Conservation (phyloP, 139 green algal species). For the Coelastrella sp. region DNA sequence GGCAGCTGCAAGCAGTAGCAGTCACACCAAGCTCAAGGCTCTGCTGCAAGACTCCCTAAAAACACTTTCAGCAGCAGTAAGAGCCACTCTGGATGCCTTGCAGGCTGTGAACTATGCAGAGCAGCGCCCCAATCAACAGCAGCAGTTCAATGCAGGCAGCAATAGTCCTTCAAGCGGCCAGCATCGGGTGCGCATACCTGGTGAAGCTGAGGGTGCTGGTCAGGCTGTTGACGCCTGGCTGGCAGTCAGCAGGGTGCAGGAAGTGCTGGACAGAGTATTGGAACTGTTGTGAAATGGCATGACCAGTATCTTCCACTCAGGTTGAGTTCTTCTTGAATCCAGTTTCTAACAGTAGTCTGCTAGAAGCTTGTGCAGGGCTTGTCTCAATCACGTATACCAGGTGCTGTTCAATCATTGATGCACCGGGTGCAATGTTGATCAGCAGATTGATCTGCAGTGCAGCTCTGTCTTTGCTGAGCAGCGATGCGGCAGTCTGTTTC, state of each 20-base stretch:
- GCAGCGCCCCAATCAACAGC: neutral
- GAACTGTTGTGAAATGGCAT: slow-evolving; percentile 35
- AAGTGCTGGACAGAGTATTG: slow-evolving; percentile 39
- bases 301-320: too few relatives aligned
- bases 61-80: neutral
- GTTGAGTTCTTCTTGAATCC: too few relatives aligned
- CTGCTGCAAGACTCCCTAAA: neutral
- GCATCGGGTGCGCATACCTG: neutral
- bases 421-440: too few relatives aligned
- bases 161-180: neutral
- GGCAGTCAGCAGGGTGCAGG: slow-evolving; percentile 40
- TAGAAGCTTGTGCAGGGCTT: too few relatives aligned
- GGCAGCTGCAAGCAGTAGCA: neutral
- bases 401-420: too few relatives aligned
- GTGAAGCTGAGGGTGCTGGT: slow-evolving; percentile 29
- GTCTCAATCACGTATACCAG: too few relatives aligned
- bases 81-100: neutral
- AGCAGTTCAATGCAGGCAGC: neutral
- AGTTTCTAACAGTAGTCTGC: too few relatives aligned
- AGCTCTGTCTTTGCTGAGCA: too few relatives aligned
- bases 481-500: too few relatives aligned
- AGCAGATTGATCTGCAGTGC: too few relatives aligned
- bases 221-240: slow-evolving; percentile 43
- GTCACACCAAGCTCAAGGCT: neutral
- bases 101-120: neutral